Conservation (phyloP, 169 alveolate species). For the Cryptosporidium canis region DNA sequence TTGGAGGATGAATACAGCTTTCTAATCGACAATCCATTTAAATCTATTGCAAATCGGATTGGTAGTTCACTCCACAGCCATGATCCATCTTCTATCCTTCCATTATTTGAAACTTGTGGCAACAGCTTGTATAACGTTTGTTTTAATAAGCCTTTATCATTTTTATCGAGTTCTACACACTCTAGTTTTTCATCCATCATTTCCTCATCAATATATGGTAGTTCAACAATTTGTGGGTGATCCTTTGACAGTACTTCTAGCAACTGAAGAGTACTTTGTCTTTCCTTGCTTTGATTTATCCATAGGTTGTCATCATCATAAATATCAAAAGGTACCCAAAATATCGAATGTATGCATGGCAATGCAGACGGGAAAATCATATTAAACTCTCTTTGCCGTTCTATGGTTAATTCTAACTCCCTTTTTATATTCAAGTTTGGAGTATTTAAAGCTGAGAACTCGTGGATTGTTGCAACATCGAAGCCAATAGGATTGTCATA, state of each 20-base stretch:
- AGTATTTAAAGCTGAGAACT: conserved; percentile 66
- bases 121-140: conserved; percentile 22
- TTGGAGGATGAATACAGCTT: conserved; percentile 51
- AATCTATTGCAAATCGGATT: conserved; percentile 59
- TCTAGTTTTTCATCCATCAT: conserved; percentile 35
- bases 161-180: conserved; percentile 6
- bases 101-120: conserved; percentile 51
- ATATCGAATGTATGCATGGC: conserved; percentile 72
- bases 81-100: conserved; percentile 46
- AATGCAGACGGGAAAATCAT: conserved; percentile 64
- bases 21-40: conserved; percentile 53
- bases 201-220: conserved; percentile 69
- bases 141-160: conserved; percentile 23
- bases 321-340: conserved; percentile 65
- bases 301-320: conserved; percentile 69
- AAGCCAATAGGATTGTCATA: conserved; percentile 60
- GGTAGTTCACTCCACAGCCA: conserved; percentile 71
- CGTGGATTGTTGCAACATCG: conserved; percentile 67
- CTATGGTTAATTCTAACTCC: conserved; percentile 53
- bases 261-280: conserved; percentile 6
- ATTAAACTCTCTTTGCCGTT: conserved; percentile 62
- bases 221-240: conserved; percentile 59
- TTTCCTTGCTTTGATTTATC: conserved; percentile 29
- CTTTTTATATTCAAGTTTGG: conserved; percentile 63
- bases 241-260: conserved; percentile 51